phyloP scores from a whole-genome alignment of 2,329 filamentous ascomycete genomes.

The Phaeosphaeria sp. region DNA sequence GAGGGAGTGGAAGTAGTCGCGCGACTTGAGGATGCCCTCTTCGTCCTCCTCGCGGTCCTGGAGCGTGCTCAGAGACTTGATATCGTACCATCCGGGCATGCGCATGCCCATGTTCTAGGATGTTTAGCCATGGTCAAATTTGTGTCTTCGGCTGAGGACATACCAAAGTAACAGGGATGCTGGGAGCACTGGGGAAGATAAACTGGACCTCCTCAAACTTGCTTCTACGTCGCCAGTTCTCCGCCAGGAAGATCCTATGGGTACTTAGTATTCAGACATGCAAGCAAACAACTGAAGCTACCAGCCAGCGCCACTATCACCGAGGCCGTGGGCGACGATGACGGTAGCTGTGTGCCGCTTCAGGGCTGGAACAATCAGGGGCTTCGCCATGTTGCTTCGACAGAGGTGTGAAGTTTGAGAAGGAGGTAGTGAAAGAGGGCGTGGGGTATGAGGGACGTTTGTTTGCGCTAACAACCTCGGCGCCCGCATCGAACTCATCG shows the following conservation, averaged over 20 bases:
- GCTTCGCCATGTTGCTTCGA: slow-evolving; percentile 42
- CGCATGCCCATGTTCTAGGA: slow-evolving; percentile 73
- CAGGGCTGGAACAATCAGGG: slow-evolving; percentile 77
- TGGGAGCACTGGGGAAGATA: slow-evolving; percentile 88
- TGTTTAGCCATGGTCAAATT: background rate
- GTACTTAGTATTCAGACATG: slow-evolving; percentile 17
- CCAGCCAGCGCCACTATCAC: slow-evolving; percentile 81
- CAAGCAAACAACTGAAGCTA: slow-evolving; percentile 40
- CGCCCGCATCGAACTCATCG: slow-evolving; percentile 5
- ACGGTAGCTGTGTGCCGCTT: slow-evolving; percentile 90
- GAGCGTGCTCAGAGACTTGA: slow-evolving; percentile 60
- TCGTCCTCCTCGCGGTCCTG: slow-evolving; percentile 66
- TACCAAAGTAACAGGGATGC: slow-evolving; percentile 84
- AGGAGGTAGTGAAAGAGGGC: slow-evolving; percentile 10
- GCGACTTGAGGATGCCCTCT: slow-evolving; percentile 73
- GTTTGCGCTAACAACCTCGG: slow-evolving; percentile 17
- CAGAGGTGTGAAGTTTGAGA: slow-evolving; percentile 5
- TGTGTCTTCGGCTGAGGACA: slow-evolving; percentile 36
- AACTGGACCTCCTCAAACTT: slow-evolving; percentile 91
- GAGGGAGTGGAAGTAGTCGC: slow-evolving; percentile 77
- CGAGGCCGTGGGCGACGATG: slow-evolving; percentile 92
- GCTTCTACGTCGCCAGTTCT: slow-evolving; percentile 82
- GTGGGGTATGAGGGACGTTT: slow-evolving; percentile 20
- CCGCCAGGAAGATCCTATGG: slow-evolving; percentile 73
- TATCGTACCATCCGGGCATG: slow-evolving; percentile 91